A percentile compares a stretch with the other conserved stretches of the same genome.
Evolutionary conservation across 495 filamentous ascomycete species (phyloP).

Genomic region (Antarctomyces pellizariae): DNA sequence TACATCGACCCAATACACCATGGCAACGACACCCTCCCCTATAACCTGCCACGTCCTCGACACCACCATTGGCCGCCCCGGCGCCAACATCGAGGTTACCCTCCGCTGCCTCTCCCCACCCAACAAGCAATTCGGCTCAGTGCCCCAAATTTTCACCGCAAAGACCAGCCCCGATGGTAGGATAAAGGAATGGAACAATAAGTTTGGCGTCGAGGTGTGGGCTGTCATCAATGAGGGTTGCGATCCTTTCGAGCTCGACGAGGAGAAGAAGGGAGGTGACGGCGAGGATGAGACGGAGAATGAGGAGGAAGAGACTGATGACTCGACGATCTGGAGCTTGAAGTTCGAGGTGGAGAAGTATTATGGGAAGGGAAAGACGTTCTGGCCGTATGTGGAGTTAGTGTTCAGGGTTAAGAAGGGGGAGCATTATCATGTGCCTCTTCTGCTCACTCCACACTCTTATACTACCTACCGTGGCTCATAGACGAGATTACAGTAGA

Average conservation of each 20-base stretch:
- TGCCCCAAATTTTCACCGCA: conserved; percentile 22
- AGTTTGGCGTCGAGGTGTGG: conserved; percentile 26
- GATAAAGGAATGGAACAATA: conserved; percentile 44
- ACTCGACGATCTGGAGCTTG: conserved; percentile 44
- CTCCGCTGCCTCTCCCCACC: conserved; percentile 32
- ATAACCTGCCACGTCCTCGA: conserved; percentile 42
- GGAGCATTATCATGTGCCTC: conserved; percentile 79
- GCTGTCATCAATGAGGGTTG: conserved; percentile 20
- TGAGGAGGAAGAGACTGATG: conserved; percentile 12
- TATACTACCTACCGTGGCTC: conserved; percentile 85
- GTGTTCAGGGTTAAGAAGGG: conserved; percentile 51
- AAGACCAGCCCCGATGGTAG: conserved; percentile 73
- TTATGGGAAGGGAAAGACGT: conserved; percentile 55
- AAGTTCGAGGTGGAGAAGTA: conserved; percentile 58
- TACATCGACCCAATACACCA: no score
- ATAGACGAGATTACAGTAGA: conserved; percentile 14
- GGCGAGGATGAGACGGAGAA: conserved; percentile 13
- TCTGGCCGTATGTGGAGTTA: conserved; percentile 82
- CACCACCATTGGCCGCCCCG: conserved; percentile 35
- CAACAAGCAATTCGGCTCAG: conserved; percentile 11
- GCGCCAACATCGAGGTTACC: conserved; percentile 58
- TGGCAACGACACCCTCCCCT: no score
- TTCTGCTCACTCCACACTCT: conserved; percentile 71
- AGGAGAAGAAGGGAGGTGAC: conserved; percentile 8
- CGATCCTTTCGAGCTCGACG: conserved; percentile 16